phyloP scores from a whole-genome alignment of 2,329 filamentous ascomycete genomes.

The Rachicladosporium sp. region DNA sequence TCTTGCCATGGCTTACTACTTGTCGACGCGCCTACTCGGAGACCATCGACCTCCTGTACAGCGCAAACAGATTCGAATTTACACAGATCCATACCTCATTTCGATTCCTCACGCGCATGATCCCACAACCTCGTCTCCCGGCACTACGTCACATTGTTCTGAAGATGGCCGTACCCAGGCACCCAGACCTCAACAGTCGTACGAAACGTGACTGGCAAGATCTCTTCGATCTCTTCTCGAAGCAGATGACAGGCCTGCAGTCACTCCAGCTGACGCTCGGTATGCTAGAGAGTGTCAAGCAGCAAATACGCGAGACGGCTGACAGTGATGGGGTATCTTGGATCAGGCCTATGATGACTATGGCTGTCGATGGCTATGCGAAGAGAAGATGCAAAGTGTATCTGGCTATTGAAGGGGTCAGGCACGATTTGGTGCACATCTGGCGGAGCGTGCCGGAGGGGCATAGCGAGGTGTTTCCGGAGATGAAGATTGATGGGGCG shows the following conservation, averaged over 20 bases:
- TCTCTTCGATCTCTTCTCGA: slow-evolving; percentile 19
- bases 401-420: slow-evolving; percentile 15
- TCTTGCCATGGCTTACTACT: slow-evolving; percentile 18
- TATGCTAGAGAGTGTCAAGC: slow-evolving; percentile 18
- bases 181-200: slow-evolving; percentile 18
- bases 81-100: slow-evolving; percentile 21
- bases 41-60: slow-evolving; percentile 19
- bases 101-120: slow-evolving; percentile 18
- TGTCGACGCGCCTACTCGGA: slow-evolving; percentile 22
- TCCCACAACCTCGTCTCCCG: slow-evolving; percentile 16
- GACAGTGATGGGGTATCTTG: slow-evolving; percentile 16
- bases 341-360: slow-evolving; percentile 20
- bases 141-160: slow-evolving; percentile 18
- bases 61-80: slow-evolving; percentile 21
- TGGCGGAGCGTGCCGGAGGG: slow-evolving; percentile 7
- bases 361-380: slow-evolving; percentile 15
- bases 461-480: slow-evolving; percentile 3
- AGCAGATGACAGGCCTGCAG: slow-evolving; percentile 19
- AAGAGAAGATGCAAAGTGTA: slow-evolving; percentile 18
- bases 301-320: slow-evolving; percentile 13
- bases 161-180: slow-evolving; percentile 20
- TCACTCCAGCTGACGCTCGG: slow-evolving; percentile 17
- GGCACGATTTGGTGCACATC: slow-evolving; percentile 13
- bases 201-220: slow-evolving; percentile 20
- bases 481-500: slow-evolving; percentile 10